These are phyloP conservation scores for Oenanthe javanica DNA, from an alignment of 140 eudicot genomes.

Conservation along the genomic window DNA sequence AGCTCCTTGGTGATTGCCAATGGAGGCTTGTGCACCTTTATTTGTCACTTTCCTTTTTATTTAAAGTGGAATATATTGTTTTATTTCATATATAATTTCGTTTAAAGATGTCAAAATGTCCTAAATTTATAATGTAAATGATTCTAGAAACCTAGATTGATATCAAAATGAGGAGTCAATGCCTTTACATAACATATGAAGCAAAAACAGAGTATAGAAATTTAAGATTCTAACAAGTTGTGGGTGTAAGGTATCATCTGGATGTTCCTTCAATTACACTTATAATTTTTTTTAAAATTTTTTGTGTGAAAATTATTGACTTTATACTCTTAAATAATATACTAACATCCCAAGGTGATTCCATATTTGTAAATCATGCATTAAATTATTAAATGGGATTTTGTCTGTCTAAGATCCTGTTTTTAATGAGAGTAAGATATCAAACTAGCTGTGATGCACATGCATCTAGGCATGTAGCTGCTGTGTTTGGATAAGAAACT, in stretches of 20 bases:
- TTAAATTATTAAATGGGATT: slow-evolving; percentile 18
- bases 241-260: slow-evolving; percentile 16
- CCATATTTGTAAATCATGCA: not conserved
- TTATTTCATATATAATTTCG: not conserved
- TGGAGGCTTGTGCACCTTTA: too few species aligned
- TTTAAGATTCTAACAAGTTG: slow-evolving; percentile 24
- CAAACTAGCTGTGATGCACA: slow-evolving; percentile 17
- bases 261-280: slow-evolving; percentile 15
- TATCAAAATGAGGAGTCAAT: not conserved
- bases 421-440: not conserved
- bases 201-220: slow-evolving; percentile 17
- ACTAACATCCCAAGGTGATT: slow-evolving; percentile 14
- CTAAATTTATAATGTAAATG: not conserved
- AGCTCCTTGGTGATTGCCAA: too few species aligned
- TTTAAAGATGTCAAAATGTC: not conserved
- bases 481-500: slow-evolving; percentile 10
- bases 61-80: not conserved
- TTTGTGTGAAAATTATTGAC: not conserved
- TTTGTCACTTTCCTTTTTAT: not conserved
- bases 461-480: slow-evolving; percentile 7
- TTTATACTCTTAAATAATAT: slow-evolving; percentile 2
- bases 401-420: slow-evolving; percentile 20
- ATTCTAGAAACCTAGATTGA: not conserved
- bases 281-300: not conserved
- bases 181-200: slow-evolving; percentile 10